Evolutionary conservation across 306 rosid species (phyloP), one percentile per base, ranked within the genome.

Genomic region (Glycine latifolia): DNA sequence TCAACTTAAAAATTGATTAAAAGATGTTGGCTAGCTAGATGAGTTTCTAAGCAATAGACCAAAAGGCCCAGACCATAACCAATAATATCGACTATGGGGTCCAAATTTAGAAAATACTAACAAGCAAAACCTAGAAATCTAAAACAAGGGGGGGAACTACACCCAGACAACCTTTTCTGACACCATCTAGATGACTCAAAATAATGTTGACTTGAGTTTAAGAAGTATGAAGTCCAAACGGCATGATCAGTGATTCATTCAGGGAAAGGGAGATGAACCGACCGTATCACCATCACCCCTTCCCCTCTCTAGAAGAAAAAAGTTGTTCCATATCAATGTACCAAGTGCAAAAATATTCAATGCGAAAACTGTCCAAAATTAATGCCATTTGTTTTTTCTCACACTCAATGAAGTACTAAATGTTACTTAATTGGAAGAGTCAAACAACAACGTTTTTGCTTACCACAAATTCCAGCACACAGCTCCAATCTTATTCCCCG

Each of bases 191-290:
- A 16, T 6, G 60, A 67, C 8, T 59, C 48, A 63, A 14, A 76
- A 70, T 54, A 26, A 71, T 65, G 81, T 17, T 16, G 66, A 48
- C 72, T 43, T 62, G 8, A 62, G 56, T 55, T 12, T 53, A 69
- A 50, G 9, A 37, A 74, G 61, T 44, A 20, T 49, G 33, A 75
- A 82, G 79, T 81, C 79, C 49, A 63, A 55, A 52, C 31, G 47
- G 43, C 55, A 49, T 39, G 67, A 55, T 39, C 49, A 73, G 70
- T 35, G 47, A 63, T 44, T 31, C 9, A 76, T 54, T 71, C n/a
- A 71, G 69, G 86, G 53, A 58, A 78, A 26, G 71, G 83, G 83
- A 35, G 69, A 73, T 77, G 84, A 73, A 81, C 63, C 73, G 44
- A 82, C 88, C 88, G 1, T 13, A 63, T 63, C 69, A 35, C 83